Base-by-base conservation (phyloP, 805 yeast species). In the Schwanniomyces polymorphus region DNA sequence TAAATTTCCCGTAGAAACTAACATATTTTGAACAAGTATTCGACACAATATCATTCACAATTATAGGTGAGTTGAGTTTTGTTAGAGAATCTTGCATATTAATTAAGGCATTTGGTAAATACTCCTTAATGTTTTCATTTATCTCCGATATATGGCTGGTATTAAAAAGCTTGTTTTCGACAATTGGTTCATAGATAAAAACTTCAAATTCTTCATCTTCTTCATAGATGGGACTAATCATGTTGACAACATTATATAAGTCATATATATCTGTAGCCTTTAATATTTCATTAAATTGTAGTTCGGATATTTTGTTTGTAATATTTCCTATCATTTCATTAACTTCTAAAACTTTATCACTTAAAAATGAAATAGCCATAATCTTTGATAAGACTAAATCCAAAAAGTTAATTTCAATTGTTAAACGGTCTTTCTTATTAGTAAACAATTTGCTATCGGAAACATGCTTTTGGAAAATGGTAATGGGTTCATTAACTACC, bases 211-310 rank as follows among this genome's bases (percentile, higher is more conserved):
- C 25, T 45, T 72, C 68, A 25, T 82, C 81, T 44, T 82, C 87
- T 44, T 82, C 87, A 18, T 68, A 75, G 16, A 85, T 63, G 11
- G 87, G 85, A 62, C 80, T 83, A n/a, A 87, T 84, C 86, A 86
- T 82, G 56, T 84, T 84, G 48, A 85, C 71, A 42, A 86, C 63
- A 58, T 85, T 86, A 59, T 75, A 81, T 54, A 79, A 81, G 46
- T 85, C 80, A n/a, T 69, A 70, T 27, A 86, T 62, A 0, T 80
- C 80, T 21, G 88, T 79, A 35, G 74, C 78, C 14, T 69, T 65
- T 34, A 86, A 64, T 12, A 86, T 63, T 1, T 66, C 59, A 16
- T 69, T 72, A 33, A 76, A 77, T 55, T 84, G 86, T 7, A 72
- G 52, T 8, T 66, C 61, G 3, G 70, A 67, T 50, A 86, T 60